Conservation (phyloP, 129 eudicot species). For the Dittrichia graveolens region DNA sequence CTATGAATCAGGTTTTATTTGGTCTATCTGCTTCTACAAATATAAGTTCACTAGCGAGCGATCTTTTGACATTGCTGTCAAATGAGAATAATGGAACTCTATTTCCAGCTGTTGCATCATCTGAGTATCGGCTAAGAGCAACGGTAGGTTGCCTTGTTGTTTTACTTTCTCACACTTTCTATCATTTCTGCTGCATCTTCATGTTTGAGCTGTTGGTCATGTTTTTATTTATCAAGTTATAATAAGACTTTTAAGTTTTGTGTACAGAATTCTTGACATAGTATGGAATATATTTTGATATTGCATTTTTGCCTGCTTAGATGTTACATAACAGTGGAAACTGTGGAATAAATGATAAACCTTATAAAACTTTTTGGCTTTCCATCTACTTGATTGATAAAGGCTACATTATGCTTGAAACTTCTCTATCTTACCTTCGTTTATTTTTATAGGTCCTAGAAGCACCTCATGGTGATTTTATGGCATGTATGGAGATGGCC, state of each 20-base stretch:
- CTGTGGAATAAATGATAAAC: not conserved
- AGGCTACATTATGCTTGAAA: constrained; percentile 7
- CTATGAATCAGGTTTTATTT: constrained; percentile 63
- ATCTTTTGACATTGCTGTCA: constrained; percentile 55
- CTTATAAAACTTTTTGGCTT: not conserved
- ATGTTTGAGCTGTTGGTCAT: no score
- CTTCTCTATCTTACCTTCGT: not conserved
- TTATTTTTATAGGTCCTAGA: constrained; percentile 60
- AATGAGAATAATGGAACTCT: constrained; percentile 41
- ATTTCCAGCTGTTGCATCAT: constrained; percentile 63
- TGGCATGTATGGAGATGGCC: constrained; percentile 96
- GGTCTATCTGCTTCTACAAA: constrained; percentile 75
- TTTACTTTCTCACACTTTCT: not conserved
- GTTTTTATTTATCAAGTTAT: not conserved
- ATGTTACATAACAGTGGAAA: constrained; percentile 2
- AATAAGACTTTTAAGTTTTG: not conserved
- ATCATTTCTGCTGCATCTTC: no score
- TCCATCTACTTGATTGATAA: constrained; percentile 7
- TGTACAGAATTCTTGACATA: not conserved
- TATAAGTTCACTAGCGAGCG: constrained; percentile 56
- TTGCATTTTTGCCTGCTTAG: not conserved
- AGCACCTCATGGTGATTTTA: constrained; percentile 95
- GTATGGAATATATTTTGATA: not conserved
- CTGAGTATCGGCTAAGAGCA: constrained; percentile 79
- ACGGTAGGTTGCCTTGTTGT: constrained; percentile 52